Percentiles rank a stretch among this genome's conserved stretches.
Conservation (phyloP, 2,329 filamentous ascomycete species). For the Sclerotinia nivalis region DNA sequence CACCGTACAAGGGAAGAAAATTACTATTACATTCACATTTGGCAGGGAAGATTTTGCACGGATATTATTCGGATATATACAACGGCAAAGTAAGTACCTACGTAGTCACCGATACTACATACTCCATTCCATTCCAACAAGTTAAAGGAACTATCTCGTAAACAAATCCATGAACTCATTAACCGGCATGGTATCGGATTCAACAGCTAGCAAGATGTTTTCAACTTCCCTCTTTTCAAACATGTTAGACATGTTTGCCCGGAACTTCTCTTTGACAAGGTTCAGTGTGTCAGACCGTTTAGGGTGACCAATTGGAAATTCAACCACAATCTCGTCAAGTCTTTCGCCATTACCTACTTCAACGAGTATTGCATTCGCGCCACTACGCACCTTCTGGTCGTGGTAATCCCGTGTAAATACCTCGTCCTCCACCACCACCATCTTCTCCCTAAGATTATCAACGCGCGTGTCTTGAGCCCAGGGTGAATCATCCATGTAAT, state of each 20-base stretch:
- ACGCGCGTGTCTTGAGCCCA: neutral
- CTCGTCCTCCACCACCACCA: neutral
- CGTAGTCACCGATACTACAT: no score
- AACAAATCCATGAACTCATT: neutral
- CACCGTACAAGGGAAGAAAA: no score
- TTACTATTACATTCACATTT: no score
- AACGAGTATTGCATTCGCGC: neutral
- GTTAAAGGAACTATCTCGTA: neutral
- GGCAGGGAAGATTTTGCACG: no score
- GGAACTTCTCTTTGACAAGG: neutral
- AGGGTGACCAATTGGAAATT: slow-evolving; percentile 2
- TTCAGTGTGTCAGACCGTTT: neutral
- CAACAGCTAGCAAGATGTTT: neutral
- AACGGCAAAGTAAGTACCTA: no score
- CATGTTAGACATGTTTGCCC: neutral
- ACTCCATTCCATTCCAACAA: no score
- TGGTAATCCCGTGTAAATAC: no score
- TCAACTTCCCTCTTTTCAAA: neutral
- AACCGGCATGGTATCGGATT: neutral
- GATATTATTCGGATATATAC: no score
- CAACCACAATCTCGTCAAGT: neutral
- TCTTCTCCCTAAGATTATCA: neutral
- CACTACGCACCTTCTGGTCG: neutral
- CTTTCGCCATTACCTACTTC: neutral
- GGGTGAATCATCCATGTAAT: neutral